Percentiles rank a stretch among this genome's conserved stretches.
Evolutionary conservation across 345 rosid genomes (phyloP).

Genomic region (Citrus maxima): DNA sequence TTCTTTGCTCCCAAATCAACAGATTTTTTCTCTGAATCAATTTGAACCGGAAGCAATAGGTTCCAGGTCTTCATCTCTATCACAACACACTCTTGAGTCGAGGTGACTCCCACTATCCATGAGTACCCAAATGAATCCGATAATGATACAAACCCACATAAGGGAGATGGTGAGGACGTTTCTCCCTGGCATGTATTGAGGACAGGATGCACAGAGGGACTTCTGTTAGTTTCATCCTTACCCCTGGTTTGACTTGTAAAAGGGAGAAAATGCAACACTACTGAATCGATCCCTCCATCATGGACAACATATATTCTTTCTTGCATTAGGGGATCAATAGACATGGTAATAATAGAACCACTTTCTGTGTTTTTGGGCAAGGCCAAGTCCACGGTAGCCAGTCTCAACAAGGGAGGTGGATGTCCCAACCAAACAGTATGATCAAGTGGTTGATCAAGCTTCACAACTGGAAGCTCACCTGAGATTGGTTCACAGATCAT

Average conservation of each 20-base stretch:
- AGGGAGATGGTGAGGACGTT: slow-evolving; percentile 44
- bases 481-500: slow-evolving; percentile 85
- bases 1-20: slow-evolving; percentile 34
- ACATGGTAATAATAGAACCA: slow-evolving; percentile 48
- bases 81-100: slow-evolving; percentile 71
- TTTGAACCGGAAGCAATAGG: slow-evolving; percentile 68
- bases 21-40: slow-evolving; percentile 38
- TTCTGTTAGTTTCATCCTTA: slow-evolving; percentile 62
- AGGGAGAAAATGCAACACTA: slow-evolving; percentile 88
- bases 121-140: slow-evolving; percentile 90
- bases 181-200: slow-evolving; percentile 81
- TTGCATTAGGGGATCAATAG: slow-evolving; percentile 72
- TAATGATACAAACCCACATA: slow-evolving; percentile 62
- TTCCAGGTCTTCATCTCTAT: slow-evolving; percentile 87
- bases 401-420: slow-evolving; percentile 85
- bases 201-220: slow-evolving; percentile 85
- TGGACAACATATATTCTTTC: slow-evolving; percentile 82
- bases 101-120: slow-evolving; percentile 76
- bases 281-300: slow-evolving; percentile 80
- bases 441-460: slow-evolving; percentile 57
- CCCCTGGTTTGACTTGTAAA: slow-evolving; percentile 76
- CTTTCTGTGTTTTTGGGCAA: slow-evolving; percentile 52
- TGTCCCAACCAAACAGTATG: slow-evolving; percentile 78
- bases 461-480: slow-evolving; percentile 44
- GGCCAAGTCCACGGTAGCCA: slow-evolving; percentile 92